A percentile compares a stretch with the other conserved stretches of the same genome.
Conservation (phyloP, 2,329 filamentous ascomycete genomes). For the Albophoma yamanashiensis region DNA sequence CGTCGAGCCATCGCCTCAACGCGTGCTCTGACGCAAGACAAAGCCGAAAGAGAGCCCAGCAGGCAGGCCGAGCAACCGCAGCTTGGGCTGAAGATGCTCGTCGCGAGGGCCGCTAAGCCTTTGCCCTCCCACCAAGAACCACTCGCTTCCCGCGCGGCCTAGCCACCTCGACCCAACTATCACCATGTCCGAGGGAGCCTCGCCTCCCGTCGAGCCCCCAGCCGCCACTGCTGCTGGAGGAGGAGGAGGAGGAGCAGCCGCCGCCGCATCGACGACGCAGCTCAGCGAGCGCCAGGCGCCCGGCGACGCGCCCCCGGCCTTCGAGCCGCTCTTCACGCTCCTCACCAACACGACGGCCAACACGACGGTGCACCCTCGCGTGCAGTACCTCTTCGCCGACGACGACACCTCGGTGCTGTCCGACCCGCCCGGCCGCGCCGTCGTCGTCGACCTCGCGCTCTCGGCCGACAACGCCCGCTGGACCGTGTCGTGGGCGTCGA, state of each 20-base stretch:
- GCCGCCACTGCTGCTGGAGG: neutral
- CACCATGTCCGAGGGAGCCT: neutral
- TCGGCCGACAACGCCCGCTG: constrained; percentile 30
- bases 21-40: neutral
- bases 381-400: constrained; percentile 90
- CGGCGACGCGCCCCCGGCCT: constrained; percentile 27
- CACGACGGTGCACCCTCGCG: constrained; percentile 70
- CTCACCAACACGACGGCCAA: constrained; percentile 65
- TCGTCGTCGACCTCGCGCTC: constrained; percentile 45
- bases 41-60: neutral
- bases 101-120: neutral
- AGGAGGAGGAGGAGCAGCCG: too few species aligned
- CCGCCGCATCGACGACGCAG: neutral
- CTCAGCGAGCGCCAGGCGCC: neutral
- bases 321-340: constrained; percentile 77
- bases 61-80: neutral
- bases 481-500: constrained; percentile 57
- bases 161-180: neutral
- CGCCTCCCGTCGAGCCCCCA: neutral
- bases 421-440: constrained; percentile 43
- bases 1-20: neutral
- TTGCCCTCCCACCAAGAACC: neutral
- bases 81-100: neutral
- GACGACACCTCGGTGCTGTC: constrained; percentile 75
- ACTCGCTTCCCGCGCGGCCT: neutral